Base-by-base conservation (phyloP, 2,329 filamentous ascomycete species). In the Trematosphaeria pertusa region DNA sequence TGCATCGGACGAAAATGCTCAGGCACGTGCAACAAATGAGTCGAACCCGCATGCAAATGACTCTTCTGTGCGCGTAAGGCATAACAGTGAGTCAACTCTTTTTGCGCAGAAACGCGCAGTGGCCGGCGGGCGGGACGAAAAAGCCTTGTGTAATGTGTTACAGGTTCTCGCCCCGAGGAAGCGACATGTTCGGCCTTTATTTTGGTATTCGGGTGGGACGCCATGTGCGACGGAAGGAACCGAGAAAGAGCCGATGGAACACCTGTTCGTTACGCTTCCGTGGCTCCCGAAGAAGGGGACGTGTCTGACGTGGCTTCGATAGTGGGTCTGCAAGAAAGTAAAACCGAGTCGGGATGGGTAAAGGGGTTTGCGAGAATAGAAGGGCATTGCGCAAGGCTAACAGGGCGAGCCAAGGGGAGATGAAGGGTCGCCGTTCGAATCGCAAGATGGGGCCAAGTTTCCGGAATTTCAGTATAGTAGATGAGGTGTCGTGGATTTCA, bases 211-310 rank as follows among this genome's bases (percentile, higher is more conserved):
- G 31, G 8, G 20, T 8, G 2, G 3, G 15, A 36, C 32, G 40
- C 33, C 30, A 38, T 17, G 24, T 12, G 24, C 24, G 24, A 22
- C 7, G 34, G 42, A 39, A 38, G 35, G 12, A 1, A 18, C 21
- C 19, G 43, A 26, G 43, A n/a, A 34, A 21, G 15, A 3, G 42
- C 28, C 26, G 35, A 38, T 26, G 30, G 35, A 45, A 45, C 36
- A 40, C 43, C 36, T 40, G 43, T 46, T 46, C 36, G 28, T 30
- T n/a, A 37, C 15, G n/a, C n/a, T n/a, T n/a, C n/a, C n/a, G n/a
- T n/a, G n/a, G n/a, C n/a, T n/a, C n/a, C n/a, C n/a, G n/a, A n/a
- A n/a, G n/a, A n/a, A n/a, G n/a, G n/a, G n/a, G n/a, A n/a, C n/a
- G n/a, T n/a, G 9, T 33, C 31, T 14, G 37, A 38, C 26, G n/a